Percentiles rank a stretch among this genome's conserved stretches.
Conservation (phyloP, 257 asterid genomes). For the Cruciata laevipes region DNA sequence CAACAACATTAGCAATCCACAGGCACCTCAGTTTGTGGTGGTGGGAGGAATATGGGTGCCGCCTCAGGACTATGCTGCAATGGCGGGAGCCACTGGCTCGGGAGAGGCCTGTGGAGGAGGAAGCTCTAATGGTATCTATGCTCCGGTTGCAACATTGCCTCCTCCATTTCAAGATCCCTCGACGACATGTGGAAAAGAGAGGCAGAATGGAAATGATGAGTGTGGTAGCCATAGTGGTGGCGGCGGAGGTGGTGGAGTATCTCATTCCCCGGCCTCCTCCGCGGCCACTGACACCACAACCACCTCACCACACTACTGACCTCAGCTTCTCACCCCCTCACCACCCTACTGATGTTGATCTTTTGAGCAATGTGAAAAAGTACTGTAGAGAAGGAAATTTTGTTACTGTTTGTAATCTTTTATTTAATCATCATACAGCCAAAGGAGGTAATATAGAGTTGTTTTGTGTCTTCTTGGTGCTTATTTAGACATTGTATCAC, state of each 20-base stretch:
- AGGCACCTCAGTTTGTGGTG: conserved; percentile 57
- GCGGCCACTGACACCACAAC: conserved; percentile 25
- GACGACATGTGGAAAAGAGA: conserved; percentile 8
- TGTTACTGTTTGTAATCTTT: conserved; percentile 13
- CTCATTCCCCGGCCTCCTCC: conserved; percentile 15
- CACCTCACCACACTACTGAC: conserved; percentile 19
- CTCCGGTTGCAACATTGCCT: conserved; percentile 51
- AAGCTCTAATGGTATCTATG: conserved; percentile 43
- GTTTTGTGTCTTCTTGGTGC: conserved; percentile 13
- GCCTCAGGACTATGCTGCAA: conserved; percentile 24
- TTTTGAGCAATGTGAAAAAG: not conserved
- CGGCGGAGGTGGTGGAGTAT: conserved; percentile 11
- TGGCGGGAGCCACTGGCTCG: conserved; percentile 30
- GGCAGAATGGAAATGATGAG: conserved; percentile 13
- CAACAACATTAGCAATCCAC: conserved; percentile 27
- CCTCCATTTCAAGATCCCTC: conserved; percentile 32
- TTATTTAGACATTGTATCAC: not conserved
- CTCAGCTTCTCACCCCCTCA: not conserved
- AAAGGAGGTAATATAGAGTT: conserved; percentile 9
- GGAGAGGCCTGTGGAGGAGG: conserved; percentile 40
- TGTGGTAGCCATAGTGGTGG: conserved; percentile 18
- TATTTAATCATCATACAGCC: not conserved
- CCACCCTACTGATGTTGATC: not conserved
- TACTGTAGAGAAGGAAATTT: conserved; percentile 21
- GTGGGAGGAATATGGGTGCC: conserved; percentile 70